These are phyloP conservation scores for Diplodia mutila DNA, from an alignment of 2,329 filamentous ascomycete species.

Conservation along the genomic window DNA sequence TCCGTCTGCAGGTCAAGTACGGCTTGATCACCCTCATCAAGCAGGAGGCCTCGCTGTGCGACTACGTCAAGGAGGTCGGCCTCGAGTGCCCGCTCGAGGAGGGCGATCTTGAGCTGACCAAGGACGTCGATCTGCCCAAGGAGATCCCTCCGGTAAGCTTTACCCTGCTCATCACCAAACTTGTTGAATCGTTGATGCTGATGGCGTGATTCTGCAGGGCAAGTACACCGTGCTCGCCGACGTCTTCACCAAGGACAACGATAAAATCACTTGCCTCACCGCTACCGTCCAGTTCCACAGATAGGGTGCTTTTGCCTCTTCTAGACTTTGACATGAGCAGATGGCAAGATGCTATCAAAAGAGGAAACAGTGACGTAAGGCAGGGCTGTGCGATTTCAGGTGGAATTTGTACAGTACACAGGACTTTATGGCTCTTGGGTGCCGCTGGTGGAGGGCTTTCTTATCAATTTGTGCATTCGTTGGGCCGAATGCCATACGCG, in stretches of 20 bases:
- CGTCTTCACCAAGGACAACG: slow-evolving; percentile 72
- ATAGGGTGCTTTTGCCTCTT: background rate
- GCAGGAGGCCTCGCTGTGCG: slow-evolving; percentile 81
- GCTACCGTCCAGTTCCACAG: slow-evolving; percentile 68
- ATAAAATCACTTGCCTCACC: slow-evolving; percentile 83
- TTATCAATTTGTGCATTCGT: slow-evolving; percentile 3
- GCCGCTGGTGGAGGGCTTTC: background rate
- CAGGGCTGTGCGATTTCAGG: background rate
- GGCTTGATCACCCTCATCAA: slow-evolving; percentile 88
- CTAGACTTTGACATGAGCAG: background rate
- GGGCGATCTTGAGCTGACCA: slow-evolving; percentile 72
- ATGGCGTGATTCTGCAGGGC: slow-evolving; percentile 60
- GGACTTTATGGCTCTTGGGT: background rate
- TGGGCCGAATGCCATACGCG: slow-evolving; percentile 1
- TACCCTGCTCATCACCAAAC: background rate
- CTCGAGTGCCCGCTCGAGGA: slow-evolving; percentile 85
- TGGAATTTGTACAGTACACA: slow-evolving; percentile 6
- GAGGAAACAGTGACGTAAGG: background rate
- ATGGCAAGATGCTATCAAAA: background rate
- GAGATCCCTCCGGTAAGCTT: slow-evolving; percentile 83
- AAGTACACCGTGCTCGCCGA: slow-evolving; percentile 89
- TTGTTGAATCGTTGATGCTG: background rate
- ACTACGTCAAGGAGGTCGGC: slow-evolving; percentile 85
- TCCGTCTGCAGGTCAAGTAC: slow-evolving; percentile 87
- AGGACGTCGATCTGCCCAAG: slow-evolving; percentile 80